Base-by-base conservation (phyloP, 805 yeast genomes). In the Wickerhamomyces alni region DNA sequence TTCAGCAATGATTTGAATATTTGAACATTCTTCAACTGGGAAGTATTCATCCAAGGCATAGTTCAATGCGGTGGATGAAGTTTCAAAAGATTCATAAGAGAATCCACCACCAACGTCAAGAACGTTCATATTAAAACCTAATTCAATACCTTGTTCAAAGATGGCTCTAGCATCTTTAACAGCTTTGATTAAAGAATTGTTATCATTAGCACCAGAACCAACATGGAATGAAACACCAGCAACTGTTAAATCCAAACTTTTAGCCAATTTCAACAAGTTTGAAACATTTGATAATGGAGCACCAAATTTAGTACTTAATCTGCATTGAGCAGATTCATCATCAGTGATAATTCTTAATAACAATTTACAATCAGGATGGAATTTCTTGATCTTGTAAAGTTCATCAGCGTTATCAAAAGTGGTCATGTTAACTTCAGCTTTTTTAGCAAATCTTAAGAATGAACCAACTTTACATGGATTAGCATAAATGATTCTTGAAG, bases 51-150 rank as follows among this genome's bases (percentile, higher is more conserved):
- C 76, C 45, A 89, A 62, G 3, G 84, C 70, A 12, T 53, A 44
- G 42, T 72, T 70, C 45, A 91, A 72, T 37, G 79, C 74, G 8
- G 57, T 54, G 8, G 91, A 75, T 10, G 86, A 70, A 34, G 70
- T 67, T 12, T 60, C 69, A 56, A 88, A 88, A 1, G 77, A 69
- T 29, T 71, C 77, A 37, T 70, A 69, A 47, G 77, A 77, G 59
- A 88, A 91, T 0, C 99, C 99, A 24, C 99, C 99, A 37, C 99
- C 99, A 49, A 91, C 79, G 57, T 91, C 99, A 44, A 87, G 69
- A 15, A 80, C 56, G 15, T 63, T 50, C 73, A 86, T 66, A 10
- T 55, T 40, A 40, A 71, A 65, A 5, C 81, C 82, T 22, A 66
- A 51, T 8, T 59, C 44, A 5, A 47, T 43, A 8, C 79, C 95